Evolutionary conservation across 345 rosid genomes (phyloP).

Genomic region (Cardamine resedifolia): DNA sequence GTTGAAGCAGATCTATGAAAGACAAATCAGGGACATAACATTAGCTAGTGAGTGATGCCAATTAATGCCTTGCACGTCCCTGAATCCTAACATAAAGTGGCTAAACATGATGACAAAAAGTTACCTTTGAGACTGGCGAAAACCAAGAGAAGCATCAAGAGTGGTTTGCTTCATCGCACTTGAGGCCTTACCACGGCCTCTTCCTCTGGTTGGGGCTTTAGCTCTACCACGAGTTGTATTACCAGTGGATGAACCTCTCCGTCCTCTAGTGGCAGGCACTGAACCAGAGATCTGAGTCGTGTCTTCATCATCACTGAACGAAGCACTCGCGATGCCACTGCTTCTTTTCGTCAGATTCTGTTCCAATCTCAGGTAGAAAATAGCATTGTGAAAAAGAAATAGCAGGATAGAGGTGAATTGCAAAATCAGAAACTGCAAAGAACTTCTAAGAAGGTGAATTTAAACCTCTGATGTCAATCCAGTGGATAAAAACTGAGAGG

Average conservation of each 20-base stretch:
- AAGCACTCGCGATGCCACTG: conserved; percentile 56
- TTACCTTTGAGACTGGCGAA: conserved; percentile 83
- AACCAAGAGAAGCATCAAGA: conserved; percentile 69
- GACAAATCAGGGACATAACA: conserved; percentile 17
- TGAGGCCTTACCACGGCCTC: conserved; percentile 78
- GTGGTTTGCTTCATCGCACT: conserved; percentile 82
- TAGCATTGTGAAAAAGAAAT: conserved; percentile 26
- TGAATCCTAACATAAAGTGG: neutral
- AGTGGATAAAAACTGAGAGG: conserved; percentile 51
- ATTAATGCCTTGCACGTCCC: conserved; percentile 10
- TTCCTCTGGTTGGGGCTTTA: conserved; percentile 78
- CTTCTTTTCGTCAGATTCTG: conserved; percentile 57
- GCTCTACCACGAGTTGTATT: conserved; percentile 52
- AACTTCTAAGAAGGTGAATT: conserved; percentile 5
- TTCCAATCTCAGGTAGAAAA: conserved; percentile 22
- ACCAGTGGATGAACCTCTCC: conserved; percentile 53
- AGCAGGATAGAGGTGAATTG: conserved; percentile 16
- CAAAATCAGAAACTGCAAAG: conserved; percentile 21
- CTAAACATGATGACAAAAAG: neutral
- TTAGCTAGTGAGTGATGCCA: conserved; percentile 26
- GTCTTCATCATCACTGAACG: conserved; percentile 96
- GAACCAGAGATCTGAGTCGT: conserved; percentile 50
- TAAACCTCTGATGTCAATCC: conserved; percentile 62
- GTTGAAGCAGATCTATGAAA: conserved; percentile 63
- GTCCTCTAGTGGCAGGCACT: conserved; percentile 54